These are phyloP conservation scores for Paramecium primaurelia DNA, from an alignment of 73 alveolate species.

Conservation along the genomic window DNA sequence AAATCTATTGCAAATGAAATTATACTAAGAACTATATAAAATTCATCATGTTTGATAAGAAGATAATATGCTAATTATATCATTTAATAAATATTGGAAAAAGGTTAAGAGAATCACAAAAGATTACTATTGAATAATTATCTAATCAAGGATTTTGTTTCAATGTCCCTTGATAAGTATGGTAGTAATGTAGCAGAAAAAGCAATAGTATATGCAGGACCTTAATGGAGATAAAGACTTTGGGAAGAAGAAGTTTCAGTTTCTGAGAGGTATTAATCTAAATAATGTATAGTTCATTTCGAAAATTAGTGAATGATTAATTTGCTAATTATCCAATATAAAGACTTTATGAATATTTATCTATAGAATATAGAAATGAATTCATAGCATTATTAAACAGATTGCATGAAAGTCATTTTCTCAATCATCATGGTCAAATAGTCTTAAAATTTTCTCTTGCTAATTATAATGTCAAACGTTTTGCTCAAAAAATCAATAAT, in stretches of 20 bases:
- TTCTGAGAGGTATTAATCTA: slow-evolving; percentile 1
- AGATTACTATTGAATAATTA: background rate
- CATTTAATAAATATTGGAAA: slow-evolving; percentile 35
- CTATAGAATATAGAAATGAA: background rate
- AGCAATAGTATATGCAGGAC: slow-evolving; percentile 41
- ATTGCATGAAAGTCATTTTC: background rate
- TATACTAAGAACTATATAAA: slow-evolving; percentile 21
- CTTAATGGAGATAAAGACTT: slow-evolving; percentile 9
- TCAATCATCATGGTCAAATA: slow-evolving; percentile 29
- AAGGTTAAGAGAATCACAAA: slow-evolving; percentile 54
- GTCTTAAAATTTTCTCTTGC: background rate
- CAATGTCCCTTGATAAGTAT: slow-evolving; percentile 55
- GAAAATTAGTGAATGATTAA: slow-evolving; percentile 54
- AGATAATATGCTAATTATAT: slow-evolving; percentile 58
- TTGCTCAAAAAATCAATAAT: background rate
- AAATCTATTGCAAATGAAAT: slow-evolving; percentile 15
- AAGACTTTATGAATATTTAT: background rate
- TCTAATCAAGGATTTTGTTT: slow-evolving; percentile 23
- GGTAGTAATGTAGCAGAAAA: slow-evolving; percentile 65
- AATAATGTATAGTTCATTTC: background rate
- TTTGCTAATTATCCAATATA: slow-evolving; percentile 53
- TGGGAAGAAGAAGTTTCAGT: slow-evolving; percentile 50
- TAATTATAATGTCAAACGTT: background rate
- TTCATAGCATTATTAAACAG: background rate
- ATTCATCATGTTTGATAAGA: slow-evolving; percentile 47